A percentile compares a stretch with the other conserved stretches of the same genome.
phyloP scores from a whole-genome alignment of 2,329 filamentous ascomycete species.

The Aspergillus sergii region DNA sequence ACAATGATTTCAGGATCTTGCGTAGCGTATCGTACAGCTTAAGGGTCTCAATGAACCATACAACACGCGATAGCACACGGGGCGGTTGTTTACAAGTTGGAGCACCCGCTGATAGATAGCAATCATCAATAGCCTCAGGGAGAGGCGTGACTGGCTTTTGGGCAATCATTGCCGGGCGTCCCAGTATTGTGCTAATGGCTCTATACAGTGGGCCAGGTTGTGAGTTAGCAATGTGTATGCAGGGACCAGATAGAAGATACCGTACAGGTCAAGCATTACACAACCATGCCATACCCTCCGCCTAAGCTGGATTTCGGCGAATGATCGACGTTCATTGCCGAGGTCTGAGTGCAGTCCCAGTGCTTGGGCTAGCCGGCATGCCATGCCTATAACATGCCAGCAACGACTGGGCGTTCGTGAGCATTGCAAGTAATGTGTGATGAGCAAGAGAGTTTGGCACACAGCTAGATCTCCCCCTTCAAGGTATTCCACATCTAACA shows the following conservation, averaged over 20 bases:
- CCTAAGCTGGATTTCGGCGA: slow-evolving; percentile 1
- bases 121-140: neutral
- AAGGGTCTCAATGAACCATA: neutral
- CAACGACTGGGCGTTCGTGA: slow-evolving; percentile 4
- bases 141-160: neutral
- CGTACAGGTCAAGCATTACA: slow-evolving; percentile 7
- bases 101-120: neutral
- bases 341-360: neutral
- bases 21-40: neutral
- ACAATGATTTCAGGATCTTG: neutral
- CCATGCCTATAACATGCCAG: slow-evolving; percentile 4
- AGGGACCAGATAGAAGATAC: neutral
- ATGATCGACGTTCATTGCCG: slow-evolving; percentile 1
- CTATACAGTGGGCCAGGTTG: neutral
- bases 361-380: neutral
- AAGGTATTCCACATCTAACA: slow-evolving; percentile 1
- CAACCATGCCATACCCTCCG: slow-evolving; percentile 9
- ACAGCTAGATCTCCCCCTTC: slow-evolving; percentile 2
- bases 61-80: neutral
- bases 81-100: neutral
- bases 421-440: neutral
- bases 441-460: neutral
- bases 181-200: slow-evolving; percentile 3
- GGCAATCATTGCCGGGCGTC: slow-evolving; percentile 1
- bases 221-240: neutral